Evolutionary conservation across 2,329 filamentous ascomycete genomes (phyloP).

Genomic region (Aspergillus sojae): DNA sequence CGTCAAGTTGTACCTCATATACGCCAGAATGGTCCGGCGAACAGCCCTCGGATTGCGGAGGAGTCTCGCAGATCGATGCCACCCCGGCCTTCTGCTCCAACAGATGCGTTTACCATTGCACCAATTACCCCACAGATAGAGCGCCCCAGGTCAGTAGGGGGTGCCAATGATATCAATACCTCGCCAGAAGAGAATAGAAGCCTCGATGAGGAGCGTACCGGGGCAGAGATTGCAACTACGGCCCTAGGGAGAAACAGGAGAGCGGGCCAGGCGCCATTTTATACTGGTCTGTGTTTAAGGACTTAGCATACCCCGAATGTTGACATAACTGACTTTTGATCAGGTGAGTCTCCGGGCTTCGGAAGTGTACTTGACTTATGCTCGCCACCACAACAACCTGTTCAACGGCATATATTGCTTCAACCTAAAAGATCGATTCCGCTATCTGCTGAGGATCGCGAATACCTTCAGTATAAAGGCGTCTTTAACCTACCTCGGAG

Average conservation of each 20-base stretch:
- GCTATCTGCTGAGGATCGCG: conserved; percentile 22
- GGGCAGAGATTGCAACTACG: conserved; percentile 25
- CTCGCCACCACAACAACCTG: conserved; percentile 2
- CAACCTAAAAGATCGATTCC: conserved; percentile 13
- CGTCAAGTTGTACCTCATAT: background rate
- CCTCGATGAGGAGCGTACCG: conserved; percentile 24
- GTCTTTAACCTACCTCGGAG: conserved; percentile 36
- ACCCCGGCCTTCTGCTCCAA: background rate
- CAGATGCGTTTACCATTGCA: background rate
- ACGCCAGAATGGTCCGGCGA: background rate
- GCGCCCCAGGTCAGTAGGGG: background rate
- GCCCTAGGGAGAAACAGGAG: conserved; percentile 19
- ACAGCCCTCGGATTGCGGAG: background rate
- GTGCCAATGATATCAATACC: background rate
- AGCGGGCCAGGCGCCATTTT: conserved; percentile 23
- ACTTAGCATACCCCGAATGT: background rate
- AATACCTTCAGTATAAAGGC: conserved; percentile 36
- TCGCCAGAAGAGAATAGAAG: background rate
- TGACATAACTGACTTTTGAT: background rate
- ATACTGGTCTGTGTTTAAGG: background rate
- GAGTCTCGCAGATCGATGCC: background rate
- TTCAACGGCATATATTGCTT: conserved; percentile 25
- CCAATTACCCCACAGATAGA: background rate
- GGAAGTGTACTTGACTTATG: background rate
- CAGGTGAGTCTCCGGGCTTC: background rate